phyloP scores from a whole-genome alignment of 495 filamentous ascomycete genomes.

The Hypoxylon subgilvum region DNA sequence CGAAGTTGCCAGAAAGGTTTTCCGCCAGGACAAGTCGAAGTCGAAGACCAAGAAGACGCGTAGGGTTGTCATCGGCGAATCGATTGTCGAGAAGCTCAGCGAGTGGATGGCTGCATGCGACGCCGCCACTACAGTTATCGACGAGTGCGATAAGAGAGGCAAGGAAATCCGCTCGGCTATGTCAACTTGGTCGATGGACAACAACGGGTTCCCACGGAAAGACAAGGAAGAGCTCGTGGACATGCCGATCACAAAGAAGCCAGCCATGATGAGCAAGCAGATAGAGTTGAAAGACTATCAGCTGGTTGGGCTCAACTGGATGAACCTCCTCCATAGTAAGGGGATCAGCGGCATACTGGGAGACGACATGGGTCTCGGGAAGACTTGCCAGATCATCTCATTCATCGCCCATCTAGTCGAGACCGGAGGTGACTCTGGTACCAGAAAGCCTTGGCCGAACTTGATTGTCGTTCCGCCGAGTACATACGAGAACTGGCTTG shows the following conservation, averaged over 20 bases:
- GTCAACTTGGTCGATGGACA: conserved; percentile 33
- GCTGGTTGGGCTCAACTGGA: conserved; percentile 92
- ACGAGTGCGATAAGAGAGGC: conserved; percentile 41
- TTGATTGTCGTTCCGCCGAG: conserved; percentile 89
- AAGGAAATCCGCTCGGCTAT: conserved; percentile 21
- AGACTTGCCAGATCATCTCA: conserved; percentile 95
- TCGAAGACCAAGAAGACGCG: conserved; percentile 50
- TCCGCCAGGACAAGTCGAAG: conserved; percentile 45
- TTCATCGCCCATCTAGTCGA: conserved; percentile 84
- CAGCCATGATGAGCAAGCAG: conserved; percentile 71
- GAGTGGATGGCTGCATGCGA: conserved; percentile 40
- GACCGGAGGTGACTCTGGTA: conserved; percentile 43
- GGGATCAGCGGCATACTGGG: conserved; percentile 86
- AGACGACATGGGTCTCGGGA: conserved; percentile 97
- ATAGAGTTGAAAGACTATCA: conserved; percentile 88
- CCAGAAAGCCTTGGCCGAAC: conserved; percentile 71
- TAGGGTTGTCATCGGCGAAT: conserved; percentile 45
- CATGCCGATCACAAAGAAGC: conserved; percentile 65
- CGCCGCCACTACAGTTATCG: conserved; percentile 35
- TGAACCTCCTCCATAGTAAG: conserved; percentile 77
- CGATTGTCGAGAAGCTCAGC: conserved; percentile 45
- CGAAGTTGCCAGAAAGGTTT: conserved; percentile 67
- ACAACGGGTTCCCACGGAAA: conserved; percentile 28
- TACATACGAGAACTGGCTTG: conserved; percentile 92
- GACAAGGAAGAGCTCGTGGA: conserved; percentile 19